These are phyloP conservation scores for Ganoderma meredithae DNA, from an alignment of 1,284 basidiomycete species.

Conservation along the genomic window DNA sequence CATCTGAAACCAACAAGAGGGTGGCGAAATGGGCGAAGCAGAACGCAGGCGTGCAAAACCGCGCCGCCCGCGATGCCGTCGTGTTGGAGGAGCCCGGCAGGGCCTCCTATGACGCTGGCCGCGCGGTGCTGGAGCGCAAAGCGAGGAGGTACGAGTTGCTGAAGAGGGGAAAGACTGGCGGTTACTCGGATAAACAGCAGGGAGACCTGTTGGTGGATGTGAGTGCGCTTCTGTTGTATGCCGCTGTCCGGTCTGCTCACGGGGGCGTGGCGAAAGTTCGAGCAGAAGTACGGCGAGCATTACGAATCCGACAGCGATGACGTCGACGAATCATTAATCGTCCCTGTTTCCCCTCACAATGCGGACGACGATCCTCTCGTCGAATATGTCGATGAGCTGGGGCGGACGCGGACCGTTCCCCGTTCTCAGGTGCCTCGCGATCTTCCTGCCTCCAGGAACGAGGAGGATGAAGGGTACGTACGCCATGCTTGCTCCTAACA, in stretches of 20 bases:
- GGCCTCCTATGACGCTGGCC: conserved; percentile 74
- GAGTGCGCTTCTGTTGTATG: conserved; percentile 41
- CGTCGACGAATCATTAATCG: conserved; percentile 72
- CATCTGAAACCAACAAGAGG: conserved; percentile 54
- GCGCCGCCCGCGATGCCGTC: conserved; percentile 64
- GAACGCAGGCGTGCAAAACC: conserved; percentile 73
- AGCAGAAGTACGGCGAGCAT: conserved; percentile 62
- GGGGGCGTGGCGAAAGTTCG: conserved; percentile 61
- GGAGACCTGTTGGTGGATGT: conserved; percentile 86
- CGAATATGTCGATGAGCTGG: conserved; percentile 84
- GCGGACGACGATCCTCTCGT: conserved; percentile 77
- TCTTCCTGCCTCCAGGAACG: conserved; percentile 42
- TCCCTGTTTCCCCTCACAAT: conserved; percentile 55
- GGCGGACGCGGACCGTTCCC: conserved; percentile 7
- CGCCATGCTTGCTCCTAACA: not conserved
- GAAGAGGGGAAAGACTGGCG: conserved; percentile 81
- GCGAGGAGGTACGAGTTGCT: conserved; percentile 86
- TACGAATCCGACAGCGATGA: conserved; percentile 74
- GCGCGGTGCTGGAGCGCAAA: conserved; percentile 78
- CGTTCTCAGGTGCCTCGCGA: conserved; percentile 84
- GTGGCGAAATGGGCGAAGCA: conserved; percentile 72
- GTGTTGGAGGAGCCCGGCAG: conserved; percentile 71
- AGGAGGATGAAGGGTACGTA: conserved; percentile 39
- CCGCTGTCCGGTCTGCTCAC: not conserved
- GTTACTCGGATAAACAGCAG: conserved; percentile 80